A percentile compares a stretch with the other conserved stretches of the same genome.
These are phyloP conservation scores for Lipomyces orientalis DNA, from an alignment of 805 yeast genomes.

Conservation along the genomic window DNA sequence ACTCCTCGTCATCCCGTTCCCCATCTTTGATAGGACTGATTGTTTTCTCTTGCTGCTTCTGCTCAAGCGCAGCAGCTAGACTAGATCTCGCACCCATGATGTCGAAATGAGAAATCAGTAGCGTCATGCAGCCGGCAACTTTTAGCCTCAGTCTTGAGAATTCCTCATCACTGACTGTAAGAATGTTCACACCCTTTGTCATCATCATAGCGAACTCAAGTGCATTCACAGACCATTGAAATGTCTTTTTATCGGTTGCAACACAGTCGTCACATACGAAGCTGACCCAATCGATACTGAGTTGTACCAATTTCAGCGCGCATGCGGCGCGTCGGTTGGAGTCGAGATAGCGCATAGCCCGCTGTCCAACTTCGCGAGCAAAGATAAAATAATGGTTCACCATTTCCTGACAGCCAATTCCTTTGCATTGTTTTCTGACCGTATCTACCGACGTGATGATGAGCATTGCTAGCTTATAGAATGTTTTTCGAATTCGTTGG, in stretches of 20 bases:
- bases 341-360: slow-evolving; percentile 64
- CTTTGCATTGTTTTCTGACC: slow-evolving; percentile 57
- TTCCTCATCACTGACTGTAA: slow-evolving; percentile 77
- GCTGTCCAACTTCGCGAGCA: slow-evolving; percentile 80
- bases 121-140: slow-evolving; percentile 93
- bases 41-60: slow-evolving; percentile 51
- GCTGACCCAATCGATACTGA: slow-evolving; percentile 89
- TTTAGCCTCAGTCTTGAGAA: slow-evolving; percentile 73
- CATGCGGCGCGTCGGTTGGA: slow-evolving; percentile 68
- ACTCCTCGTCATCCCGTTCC: slow-evolving; percentile 58
- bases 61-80: slow-evolving; percentile 57
- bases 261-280: slow-evolving; percentile 93
- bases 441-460: slow-evolving; percentile 66
- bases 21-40: slow-evolving; percentile 47
- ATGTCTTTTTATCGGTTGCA: slow-evolving; percentile 88
- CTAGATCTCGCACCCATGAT: slow-evolving; percentile 97
- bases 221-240: slow-evolving; percentile 95
- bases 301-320: slow-evolving; percentile 70
- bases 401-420: slow-evolving; percentile 73
- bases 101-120: slow-evolving; percentile 93
- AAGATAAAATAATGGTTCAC: slow-evolving; percentile 76
- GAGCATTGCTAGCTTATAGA: slow-evolving; percentile 68
- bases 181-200: slow-evolving; percentile 86
- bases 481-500: slow-evolving; percentile 65
- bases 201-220: slow-evolving; percentile 94